These are phyloP conservation scores for Coemansia linderi DNA, from an alignment of 371 early-diverging fungal genomes.

Conservation along the genomic window DNA sequence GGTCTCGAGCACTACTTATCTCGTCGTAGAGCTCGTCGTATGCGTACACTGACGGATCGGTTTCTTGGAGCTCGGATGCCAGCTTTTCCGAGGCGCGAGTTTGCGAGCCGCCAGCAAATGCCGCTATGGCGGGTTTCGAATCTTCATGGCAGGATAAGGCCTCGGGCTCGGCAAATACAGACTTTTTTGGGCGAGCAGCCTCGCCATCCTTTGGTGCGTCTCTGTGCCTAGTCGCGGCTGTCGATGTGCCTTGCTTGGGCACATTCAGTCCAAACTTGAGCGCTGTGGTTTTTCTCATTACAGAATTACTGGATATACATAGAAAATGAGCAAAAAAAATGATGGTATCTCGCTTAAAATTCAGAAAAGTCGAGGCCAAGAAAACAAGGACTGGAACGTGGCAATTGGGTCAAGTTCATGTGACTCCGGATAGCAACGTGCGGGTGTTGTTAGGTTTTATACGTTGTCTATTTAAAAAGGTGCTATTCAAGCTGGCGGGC, in stretches of 20 bases:
- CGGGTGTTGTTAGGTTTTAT: neutral
- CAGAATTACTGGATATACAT: neutral
- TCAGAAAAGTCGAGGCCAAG: neutral
- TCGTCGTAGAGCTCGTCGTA: constrained; percentile 91
- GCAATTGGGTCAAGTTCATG: neutral
- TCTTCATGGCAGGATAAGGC: neutral
- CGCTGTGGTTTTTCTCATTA: constrained; percentile 40
- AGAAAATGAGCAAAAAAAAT: neutral
- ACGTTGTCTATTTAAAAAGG: neutral
- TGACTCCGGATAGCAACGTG: neutral
- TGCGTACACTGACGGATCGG: constrained; percentile 84
- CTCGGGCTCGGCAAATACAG: constrained; percentile 22
- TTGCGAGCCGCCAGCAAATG: constrained; percentile 12
- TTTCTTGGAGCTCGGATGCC: constrained; percentile 23
- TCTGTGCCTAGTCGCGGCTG: neutral
- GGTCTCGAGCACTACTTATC: constrained; percentile 67
- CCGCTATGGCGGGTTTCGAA: neutral
- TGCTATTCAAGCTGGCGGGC: neutral
- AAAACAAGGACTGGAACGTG: neutral
- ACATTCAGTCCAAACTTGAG: constrained; percentile 49
- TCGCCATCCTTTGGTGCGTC: neutral
- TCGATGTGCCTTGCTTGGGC: constrained; percentile 27
- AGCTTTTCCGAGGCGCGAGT: constrained; percentile 15
- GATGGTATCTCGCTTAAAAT: neutral
- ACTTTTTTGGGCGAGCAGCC: neutral